Percentiles rank a stretch among this genome's conserved stretches.
phyloP scores from a whole-genome alignment of 202 grass and related monocot genomes.

The Brachypodium distachyon region DNA sequence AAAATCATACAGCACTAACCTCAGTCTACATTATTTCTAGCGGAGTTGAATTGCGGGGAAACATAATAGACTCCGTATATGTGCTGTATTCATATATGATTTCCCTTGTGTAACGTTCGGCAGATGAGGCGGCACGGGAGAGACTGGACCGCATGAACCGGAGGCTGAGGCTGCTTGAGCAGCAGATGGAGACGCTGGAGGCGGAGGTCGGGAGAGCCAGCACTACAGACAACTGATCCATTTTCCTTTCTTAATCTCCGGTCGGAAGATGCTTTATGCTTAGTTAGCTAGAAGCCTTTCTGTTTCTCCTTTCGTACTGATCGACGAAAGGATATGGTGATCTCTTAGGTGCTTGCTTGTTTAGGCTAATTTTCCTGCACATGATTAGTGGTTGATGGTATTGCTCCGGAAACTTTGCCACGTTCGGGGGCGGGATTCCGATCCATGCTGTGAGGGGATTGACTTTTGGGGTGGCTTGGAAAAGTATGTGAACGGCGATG shows the following conservation, averaged over 20 bases:
- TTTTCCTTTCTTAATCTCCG: no score
- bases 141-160: conserved; percentile 58
- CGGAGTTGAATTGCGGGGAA: no score
- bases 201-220: conserved; percentile 58
- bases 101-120: background rate
- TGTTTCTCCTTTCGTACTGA: background rate
- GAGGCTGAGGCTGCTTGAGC: conserved; percentile 62
- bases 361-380: no score
- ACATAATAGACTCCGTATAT: no score
- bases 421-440: background rate
- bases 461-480: background rate
- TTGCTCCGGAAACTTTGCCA: background rate
- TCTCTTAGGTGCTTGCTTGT: no score
- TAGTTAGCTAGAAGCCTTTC: no score
- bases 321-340: background rate
- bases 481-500: conserved; percentile 2
- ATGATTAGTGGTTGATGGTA: background rate
- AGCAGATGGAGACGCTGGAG: conserved; percentile 87
- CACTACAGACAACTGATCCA: background rate
- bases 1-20: no score
- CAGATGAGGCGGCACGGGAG: conserved; percentile 62
- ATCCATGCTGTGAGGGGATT: background rate
- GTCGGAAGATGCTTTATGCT: background rate
- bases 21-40: no score
- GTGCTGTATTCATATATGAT: no score